These are phyloP conservation scores for Scheffersomyces stipitis DNA, from an alignment of 805 yeast genomes.

Conservation along the genomic window DNA sequence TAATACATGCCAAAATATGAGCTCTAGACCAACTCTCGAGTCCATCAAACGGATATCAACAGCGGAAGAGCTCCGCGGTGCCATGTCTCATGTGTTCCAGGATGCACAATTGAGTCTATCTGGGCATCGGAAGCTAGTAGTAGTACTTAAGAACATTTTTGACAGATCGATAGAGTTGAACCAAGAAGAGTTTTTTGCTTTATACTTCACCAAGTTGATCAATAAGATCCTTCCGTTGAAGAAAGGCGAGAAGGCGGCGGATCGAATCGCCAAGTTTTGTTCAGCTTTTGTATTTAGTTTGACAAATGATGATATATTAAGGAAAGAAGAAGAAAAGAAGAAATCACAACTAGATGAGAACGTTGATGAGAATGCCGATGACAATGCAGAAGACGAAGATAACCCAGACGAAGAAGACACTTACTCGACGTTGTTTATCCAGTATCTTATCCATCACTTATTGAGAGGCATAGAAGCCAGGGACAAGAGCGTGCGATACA, in stretches of 20 bases:
- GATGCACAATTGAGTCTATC: slow-evolving; percentile 74
- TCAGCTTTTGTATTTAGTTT: slow-evolving; percentile 54
- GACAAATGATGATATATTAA: slow-evolving; percentile 30
- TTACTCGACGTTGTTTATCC: slow-evolving; percentile 54
- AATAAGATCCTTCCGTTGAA: slow-evolving; percentile 67
- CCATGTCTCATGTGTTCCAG: slow-evolving; percentile 70
- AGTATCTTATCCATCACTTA: slow-evolving; percentile 61
- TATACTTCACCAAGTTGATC: slow-evolving; percentile 57
- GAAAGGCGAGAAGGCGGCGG: slow-evolving; percentile 70
- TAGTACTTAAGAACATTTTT: slow-evolving; percentile 60
- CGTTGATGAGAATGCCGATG: slow-evolving; percentile 22
- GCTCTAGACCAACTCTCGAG: slow-evolving; percentile 10
- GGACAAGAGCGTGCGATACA: slow-evolving; percentile 72
- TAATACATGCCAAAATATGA: too few relatives aligned
- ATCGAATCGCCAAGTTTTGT: slow-evolving; percentile 72
- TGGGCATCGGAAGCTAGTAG: slow-evolving; percentile 73
- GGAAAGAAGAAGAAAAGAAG: slow-evolving; percentile 18
- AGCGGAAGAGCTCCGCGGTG: slow-evolving; percentile 26
- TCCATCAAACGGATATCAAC: slow-evolving; percentile 18
- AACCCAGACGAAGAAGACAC: slow-evolving; percentile 41
- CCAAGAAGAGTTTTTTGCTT: slow-evolving; percentile 58
- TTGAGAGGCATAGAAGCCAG: slow-evolving; percentile 77
- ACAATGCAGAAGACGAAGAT: slow-evolving; percentile 20
- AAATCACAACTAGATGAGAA: slow-evolving; percentile 13
- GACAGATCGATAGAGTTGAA: slow-evolving; percentile 52